phyloP scores from a whole-genome alignment of 306 rosid genomes.

The Dalbergia oliveri region DNA sequence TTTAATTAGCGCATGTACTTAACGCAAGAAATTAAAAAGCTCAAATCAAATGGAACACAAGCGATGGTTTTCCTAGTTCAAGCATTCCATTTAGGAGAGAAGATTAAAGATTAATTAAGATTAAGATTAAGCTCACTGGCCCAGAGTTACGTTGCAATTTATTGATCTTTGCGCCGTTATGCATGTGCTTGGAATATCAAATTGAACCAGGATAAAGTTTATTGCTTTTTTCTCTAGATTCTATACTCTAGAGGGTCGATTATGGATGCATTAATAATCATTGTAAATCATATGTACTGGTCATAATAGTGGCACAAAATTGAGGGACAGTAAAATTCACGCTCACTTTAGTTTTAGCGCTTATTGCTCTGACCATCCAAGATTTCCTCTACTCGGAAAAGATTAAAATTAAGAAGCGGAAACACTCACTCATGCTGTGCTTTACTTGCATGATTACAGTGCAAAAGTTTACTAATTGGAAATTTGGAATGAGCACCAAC shows the following conservation, averaged over 20 bases:
- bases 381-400: slow-evolving; percentile 26
- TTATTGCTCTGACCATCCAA: slow-evolving; percentile 47
- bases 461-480: neutral
- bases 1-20: slow-evolving; percentile 38
- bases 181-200: slow-evolving; percentile 37
- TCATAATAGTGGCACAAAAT: slow-evolving; percentile 61
- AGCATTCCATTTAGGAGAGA: slow-evolving; percentile 19
- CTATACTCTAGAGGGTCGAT: slow-evolving; percentile 47
- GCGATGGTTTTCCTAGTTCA: slow-evolving; percentile 35
- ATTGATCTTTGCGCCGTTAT: slow-evolving; percentile 19
- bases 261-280: slow-evolving; percentile 54
- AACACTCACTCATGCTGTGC: neutral
- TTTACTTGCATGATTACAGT: slow-evolving; percentile 23
- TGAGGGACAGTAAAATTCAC: slow-evolving; percentile 65
- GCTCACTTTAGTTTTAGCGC: slow-evolving; percentile 53
- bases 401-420: neutral
- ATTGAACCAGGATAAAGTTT: neutral
- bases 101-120: too few relatives aligned
- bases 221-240: slow-evolving; percentile 46
- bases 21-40: neutral
- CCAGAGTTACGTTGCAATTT: neutral
- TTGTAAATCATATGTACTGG: slow-evolving; percentile 52
- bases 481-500: neutral
- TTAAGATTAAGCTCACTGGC: neutral
- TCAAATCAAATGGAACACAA: slow-evolving; percentile 30